Conservation (phyloP, 345 rosid genomes). For the Euphorbia lathyris region DNA sequence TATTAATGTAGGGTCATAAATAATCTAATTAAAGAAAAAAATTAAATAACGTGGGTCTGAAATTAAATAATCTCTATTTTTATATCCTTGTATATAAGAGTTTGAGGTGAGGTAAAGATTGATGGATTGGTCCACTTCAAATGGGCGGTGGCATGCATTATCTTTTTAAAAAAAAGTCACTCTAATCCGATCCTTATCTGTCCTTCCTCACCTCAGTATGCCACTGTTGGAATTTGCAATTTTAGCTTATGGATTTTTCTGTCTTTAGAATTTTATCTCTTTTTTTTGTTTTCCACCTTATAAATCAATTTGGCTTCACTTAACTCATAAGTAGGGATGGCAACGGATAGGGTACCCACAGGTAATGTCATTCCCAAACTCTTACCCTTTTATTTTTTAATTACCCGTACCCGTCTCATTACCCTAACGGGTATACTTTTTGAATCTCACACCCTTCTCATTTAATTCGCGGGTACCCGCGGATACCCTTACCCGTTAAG, state of each 20-base stretch:
- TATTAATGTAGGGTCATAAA: background rate
- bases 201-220: background rate
- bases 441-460: no score
- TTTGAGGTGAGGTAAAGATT: background rate
- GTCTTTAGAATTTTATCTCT: background rate
- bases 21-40: background rate
- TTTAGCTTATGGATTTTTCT: constrained; percentile 13
- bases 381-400: no score
- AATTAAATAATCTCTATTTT: background rate
- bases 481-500: no score
- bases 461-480: no score
- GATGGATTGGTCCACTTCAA: constrained; percentile 6
- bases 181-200: background rate
- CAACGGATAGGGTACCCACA: no score
- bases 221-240: background rate
- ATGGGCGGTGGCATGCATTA: constrained; percentile 19
- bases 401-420: no score
- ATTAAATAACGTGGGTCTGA: constrained; percentile 5
- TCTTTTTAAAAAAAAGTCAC: no score
- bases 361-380: no score
- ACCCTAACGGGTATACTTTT: no score
- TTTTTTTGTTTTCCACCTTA: background rate
- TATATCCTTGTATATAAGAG: background rate
- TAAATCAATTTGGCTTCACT: background rate
- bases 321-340: no score